These are phyloP conservation scores for Plectosphaerella plurivora DNA, from an alignment of 2,329 filamentous ascomycete species.

Conservation along the genomic window DNA sequence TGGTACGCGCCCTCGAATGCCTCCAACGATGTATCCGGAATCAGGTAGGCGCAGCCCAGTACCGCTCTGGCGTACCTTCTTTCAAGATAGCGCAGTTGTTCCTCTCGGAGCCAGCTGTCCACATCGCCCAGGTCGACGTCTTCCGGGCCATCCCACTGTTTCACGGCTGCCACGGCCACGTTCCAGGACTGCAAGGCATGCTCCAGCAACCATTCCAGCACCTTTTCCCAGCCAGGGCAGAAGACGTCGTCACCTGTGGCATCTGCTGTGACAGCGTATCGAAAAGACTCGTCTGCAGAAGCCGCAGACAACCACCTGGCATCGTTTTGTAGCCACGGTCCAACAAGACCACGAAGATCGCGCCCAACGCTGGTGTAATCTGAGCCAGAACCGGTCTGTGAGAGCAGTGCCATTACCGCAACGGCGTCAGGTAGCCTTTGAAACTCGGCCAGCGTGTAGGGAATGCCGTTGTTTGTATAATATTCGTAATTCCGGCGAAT, in stretches of 20 bases:
- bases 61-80: slow-evolving; percentile 62
- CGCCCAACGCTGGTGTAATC: slow-evolving; percentile 45
- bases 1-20: slow-evolving; percentile 57
- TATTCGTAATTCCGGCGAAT: slow-evolving; percentile 67
- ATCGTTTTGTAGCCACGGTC: slow-evolving; percentile 69
- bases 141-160: slow-evolving; percentile 68
- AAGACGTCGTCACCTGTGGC: slow-evolving; percentile 18
- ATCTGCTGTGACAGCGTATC: slow-evolving; percentile 14
- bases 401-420: slow-evolving; percentile 59
- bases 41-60: slow-evolving; percentile 63
- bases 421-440: slow-evolving; percentile 53
- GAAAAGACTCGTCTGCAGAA: slow-evolving; percentile 13
- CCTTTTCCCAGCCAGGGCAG: slow-evolving; percentile 63
- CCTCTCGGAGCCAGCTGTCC: slow-evolving; percentile 55
- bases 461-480: slow-evolving; percentile 46
- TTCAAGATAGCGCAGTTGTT: slow-evolving; percentile 55
- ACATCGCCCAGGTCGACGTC: slow-evolving; percentile 66
- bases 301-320: slow-evolving; percentile 46
- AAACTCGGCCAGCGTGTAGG: slow-evolving; percentile 58
- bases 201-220: slow-evolving; percentile 62
- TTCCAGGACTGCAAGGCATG: slow-evolving; percentile 58
- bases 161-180: slow-evolving; percentile 57
- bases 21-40: slow-evolving; percentile 54
- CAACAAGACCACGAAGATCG: slow-evolving; percentile 64
- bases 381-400: slow-evolving; percentile 43